Base-by-base conservation (phyloP, 805 yeast species). In the Candida corydali region DNA sequence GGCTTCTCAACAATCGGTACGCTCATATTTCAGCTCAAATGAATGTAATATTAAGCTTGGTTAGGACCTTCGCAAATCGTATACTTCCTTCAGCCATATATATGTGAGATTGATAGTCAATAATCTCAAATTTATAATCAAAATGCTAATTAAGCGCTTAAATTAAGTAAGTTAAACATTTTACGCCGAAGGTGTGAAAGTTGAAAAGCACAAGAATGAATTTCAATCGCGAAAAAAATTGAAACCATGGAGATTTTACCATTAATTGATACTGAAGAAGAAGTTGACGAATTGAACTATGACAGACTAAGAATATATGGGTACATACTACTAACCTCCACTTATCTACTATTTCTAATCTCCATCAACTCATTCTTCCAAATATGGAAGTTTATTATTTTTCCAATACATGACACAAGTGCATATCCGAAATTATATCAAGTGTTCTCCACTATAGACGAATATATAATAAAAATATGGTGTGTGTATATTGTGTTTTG, bases 401-500 rank as follows among this genome's bases (percentile, higher is more conserved):
- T 39, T 18, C 71, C 71, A 5, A 42, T 64, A 26, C 32, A 52
- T 9, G n/a, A 14, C 12, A 15, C 33, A 11, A 18, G 22, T 4
- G 22, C 43, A 3, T 48, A 61, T 33, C 19, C 17, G 0, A 30
- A 24, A 3, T 32, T 56, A n/a, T 30, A 17, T 1, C 14, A 5
- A 9, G 36, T 45, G 15, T 56, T 54, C 29, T 52, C 46, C 32
- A 42, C 42, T 8, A 12, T 52, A 10, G 73, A 67, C 46, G 35
- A 45, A 15, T 54, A 55, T 32, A 55, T 66, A 4, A 31, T 66
- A 16, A 54, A 61, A 14, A 34, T 57, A 11, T 67, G 71, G 70
- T 50, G 68, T 32, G 51, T 67, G 2, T 67, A 67, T 42, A 60
- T 67, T 28, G 59, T 65, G 12, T 44, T 50, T 9, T 67, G 73